phyloP scores from a whole-genome alignment of 768 basidiomycete species.

The Pleurotus eryngii region DNA sequence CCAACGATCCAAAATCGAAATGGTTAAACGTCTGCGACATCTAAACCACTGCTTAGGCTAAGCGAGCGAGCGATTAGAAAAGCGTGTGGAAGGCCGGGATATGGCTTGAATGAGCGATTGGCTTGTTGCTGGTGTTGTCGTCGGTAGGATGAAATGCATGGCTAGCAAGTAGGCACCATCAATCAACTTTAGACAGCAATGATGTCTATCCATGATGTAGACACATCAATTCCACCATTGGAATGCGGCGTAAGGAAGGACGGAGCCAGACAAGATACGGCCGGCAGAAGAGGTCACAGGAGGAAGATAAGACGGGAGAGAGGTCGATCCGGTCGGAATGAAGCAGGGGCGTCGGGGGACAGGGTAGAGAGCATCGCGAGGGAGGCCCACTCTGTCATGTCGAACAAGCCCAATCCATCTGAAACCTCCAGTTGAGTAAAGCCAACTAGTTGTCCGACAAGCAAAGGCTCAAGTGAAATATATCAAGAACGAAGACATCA shows the following conservation, averaged over 20 bases:
- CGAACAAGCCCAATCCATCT: background rate
- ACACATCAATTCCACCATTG: background rate
- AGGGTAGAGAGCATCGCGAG: background rate
- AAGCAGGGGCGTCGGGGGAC: background rate
- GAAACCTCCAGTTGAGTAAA: background rate
- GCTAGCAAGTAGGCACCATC: background rate
- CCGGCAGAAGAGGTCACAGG: background rate
- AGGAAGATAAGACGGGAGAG: background rate
- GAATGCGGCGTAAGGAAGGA: background rate
- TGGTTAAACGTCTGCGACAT: too few species aligned
- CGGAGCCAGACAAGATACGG: constrained; percentile 1
- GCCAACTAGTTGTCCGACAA: background rate
- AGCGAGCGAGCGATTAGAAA: too few species aligned
- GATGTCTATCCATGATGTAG: background rate
- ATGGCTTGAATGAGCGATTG: too few species aligned
- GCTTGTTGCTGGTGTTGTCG: too few species aligned
- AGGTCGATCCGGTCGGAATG: constrained; percentile 3
- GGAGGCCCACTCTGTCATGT: background rate
- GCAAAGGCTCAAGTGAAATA: background rate
- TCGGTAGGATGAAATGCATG: too few species aligned
- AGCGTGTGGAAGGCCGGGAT: too few species aligned
- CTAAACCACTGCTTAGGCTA: too few species aligned
- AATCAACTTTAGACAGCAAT: background rate
- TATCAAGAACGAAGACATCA: background rate
- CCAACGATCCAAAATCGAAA: too few species aligned